Evolutionary conservation across 768 basidiomycete genomes (phyloP).

Genomic region (Tylopilus rubrobrunneus): DNA sequence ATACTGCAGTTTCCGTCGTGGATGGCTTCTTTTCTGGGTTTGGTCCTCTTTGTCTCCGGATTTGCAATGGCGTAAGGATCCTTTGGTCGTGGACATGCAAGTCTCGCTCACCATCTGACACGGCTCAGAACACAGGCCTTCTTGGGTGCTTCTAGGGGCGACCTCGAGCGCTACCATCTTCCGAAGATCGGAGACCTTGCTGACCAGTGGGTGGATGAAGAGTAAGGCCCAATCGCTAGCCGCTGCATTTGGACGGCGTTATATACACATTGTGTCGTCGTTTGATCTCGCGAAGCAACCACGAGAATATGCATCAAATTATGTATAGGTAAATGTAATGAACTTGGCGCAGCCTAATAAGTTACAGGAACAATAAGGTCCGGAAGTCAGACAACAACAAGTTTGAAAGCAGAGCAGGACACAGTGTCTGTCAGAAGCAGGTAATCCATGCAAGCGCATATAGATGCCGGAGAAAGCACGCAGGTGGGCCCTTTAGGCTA

Average conservation of each 20-base stretch:
- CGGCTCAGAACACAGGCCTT: constrained; percentile 36
- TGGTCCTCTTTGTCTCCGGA: constrained; percentile 40
- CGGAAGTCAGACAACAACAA: background rate
- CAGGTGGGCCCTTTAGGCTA: background rate
- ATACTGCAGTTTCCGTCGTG: constrained; percentile 51
- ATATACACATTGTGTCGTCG: background rate
- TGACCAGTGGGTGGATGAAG: constrained; percentile 65
- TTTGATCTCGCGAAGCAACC: constrained; percentile 2
- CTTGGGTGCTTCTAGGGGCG: constrained; percentile 47
- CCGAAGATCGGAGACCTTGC: constrained; percentile 64
- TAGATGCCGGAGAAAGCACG: background rate
- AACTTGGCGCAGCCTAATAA: background rate
- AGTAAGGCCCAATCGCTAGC: constrained; percentile 31
- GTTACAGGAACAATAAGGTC: background rate
- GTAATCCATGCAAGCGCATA: background rate
- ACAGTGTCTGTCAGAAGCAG: background rate
- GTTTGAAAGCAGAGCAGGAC: background rate
- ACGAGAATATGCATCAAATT: background rate
- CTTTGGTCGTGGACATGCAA: background rate
- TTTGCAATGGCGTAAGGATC: constrained; percentile 55
- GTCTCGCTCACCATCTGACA: constrained; percentile 13
- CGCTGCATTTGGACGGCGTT: background rate
- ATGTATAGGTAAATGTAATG: background rate
- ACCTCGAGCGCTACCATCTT: constrained; percentile 52
- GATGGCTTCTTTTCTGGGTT: constrained; percentile 46